Evolutionary conservation across 2,329 filamentous ascomycete genomes (phyloP).

Genomic region (Chaetomium sp.): DNA sequence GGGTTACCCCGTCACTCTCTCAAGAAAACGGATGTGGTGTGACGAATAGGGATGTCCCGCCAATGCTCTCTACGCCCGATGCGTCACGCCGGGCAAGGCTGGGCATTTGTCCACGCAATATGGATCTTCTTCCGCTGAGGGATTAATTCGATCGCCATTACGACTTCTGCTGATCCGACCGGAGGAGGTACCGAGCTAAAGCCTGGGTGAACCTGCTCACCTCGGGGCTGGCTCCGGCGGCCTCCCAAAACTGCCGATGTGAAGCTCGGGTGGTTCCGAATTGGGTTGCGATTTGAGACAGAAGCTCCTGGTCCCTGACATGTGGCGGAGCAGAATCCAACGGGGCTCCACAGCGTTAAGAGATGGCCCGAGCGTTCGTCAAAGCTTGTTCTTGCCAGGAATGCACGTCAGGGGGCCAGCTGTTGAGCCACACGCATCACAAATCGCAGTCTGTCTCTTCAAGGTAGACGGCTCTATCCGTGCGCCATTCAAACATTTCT

Average conservation of each 20-base stretch:
- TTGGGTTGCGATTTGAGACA: neutral
- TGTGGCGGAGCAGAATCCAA: neutral
- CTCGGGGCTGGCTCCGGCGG: neutral
- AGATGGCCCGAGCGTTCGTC: neutral
- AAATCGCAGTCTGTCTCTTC: neutral
- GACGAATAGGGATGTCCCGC: neutral
- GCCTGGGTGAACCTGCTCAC: neutral
- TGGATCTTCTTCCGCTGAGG: neutral
- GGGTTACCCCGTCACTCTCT: neutral
- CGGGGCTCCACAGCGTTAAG: neutral
- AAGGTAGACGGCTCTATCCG: neutral
- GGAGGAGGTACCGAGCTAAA: too few species aligned
- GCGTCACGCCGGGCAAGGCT: neutral
- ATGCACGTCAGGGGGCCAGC: neutral
- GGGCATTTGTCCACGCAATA: neutral
- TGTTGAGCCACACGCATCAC: neutral
- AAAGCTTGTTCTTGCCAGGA: neutral
- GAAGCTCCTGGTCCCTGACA: neutral
- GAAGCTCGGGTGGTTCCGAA: neutral
- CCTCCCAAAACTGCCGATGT: neutral
- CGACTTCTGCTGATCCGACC: neutral
- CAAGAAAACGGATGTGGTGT: neutral
- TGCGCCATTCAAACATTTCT: slow-evolving; percentile 1
- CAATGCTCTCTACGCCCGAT: neutral
- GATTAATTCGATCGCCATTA: neutral